Evolutionary conservation across 257 asterid genomes (phyloP).

Genomic region (Craterostigma plantagineum): DNA sequence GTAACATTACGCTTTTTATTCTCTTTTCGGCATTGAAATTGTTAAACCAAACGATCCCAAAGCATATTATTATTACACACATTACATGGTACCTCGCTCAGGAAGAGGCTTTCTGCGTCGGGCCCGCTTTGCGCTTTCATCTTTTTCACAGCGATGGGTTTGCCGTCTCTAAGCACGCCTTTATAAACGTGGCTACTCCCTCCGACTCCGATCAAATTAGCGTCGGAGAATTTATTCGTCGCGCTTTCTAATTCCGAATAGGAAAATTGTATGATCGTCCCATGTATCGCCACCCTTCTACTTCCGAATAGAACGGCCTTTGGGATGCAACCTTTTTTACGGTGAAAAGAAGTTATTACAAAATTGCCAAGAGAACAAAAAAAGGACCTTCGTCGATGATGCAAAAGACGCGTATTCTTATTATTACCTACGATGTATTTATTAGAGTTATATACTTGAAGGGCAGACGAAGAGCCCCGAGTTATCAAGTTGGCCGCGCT

Average conservation of each 20-base stretch:
- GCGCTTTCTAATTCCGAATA: slow-evolving; percentile 71
- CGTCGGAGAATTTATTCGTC: slow-evolving; percentile 48
- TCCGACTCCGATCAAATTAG: slow-evolving; percentile 78
- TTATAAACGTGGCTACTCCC: slow-evolving; percentile 84
- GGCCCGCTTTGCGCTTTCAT: slow-evolving; percentile 54
- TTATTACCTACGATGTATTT: slow-evolving; percentile 30
- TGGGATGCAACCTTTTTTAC: slow-evolving; percentile 66
- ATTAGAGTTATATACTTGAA: slow-evolving; percentile 16
- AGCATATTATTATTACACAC: slow-evolving; percentile 4
- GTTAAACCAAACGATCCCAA: too few species aligned
- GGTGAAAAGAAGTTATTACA: slow-evolving; percentile 7
- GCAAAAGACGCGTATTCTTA: background rate
- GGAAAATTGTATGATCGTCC: slow-evolving; percentile 44
- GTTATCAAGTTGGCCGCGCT: slow-evolving; percentile 50
- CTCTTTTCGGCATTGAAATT: too few species aligned
- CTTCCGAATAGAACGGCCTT: slow-evolving; percentile 28
- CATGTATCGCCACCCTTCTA: slow-evolving; percentile 37
- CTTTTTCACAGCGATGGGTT: slow-evolving; percentile 73
- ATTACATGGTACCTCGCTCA: slow-evolving; percentile 96
- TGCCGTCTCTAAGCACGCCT: slow-evolving; percentile 67
- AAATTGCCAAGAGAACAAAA: slow-evolving; percentile 4
- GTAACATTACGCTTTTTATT: too few species aligned
- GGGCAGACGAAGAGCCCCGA: slow-evolving; percentile 23
- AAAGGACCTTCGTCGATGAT: slow-evolving; percentile 4
- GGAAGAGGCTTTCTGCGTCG: slow-evolving; percentile 60